A percentile compares a stretch with the other conserved stretches of the same genome.
These are phyloP conservation scores for Taiwanofungus camphoratus DNA, from an alignment of 1,284 basidiomycete species.

Conservation along the genomic window DNA sequence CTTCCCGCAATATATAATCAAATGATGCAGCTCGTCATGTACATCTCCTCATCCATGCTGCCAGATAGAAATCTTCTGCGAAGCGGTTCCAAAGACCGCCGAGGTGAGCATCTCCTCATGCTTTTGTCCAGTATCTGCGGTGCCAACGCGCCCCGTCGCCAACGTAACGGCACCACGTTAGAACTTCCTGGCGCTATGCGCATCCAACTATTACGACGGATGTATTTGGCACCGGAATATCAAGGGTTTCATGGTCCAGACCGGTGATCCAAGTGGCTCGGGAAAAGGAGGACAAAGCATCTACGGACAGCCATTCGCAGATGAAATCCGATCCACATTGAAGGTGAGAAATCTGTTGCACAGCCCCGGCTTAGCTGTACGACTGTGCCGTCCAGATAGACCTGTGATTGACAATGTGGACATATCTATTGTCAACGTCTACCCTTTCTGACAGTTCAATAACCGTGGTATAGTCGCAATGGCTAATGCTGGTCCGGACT, in stretches of 20 bases:
- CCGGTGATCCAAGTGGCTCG: conserved; percentile 79
- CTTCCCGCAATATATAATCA: conserved; percentile 4
- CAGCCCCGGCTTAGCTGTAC: not conserved
- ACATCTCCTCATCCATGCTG: conserved; percentile 1
- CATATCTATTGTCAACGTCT: too few species aligned
- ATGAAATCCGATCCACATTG: conserved; percentile 88
- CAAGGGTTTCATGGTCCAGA: conserved; percentile 94
- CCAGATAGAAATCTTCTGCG: conserved; percentile 96
- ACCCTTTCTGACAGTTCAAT: conserved; percentile 66
- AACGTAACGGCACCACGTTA: conserved; percentile 28
- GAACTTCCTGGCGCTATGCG: conserved; percentile 95
- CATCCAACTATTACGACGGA: conserved; percentile 82
- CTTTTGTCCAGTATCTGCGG: conserved; percentile 4
- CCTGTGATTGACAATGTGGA: too few species aligned
- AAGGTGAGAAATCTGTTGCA: conserved; percentile 52
- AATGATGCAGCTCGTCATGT: not conserved
- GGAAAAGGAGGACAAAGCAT: conserved; percentile 84
- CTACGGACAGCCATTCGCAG: conserved; percentile 83
- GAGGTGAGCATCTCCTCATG: conserved; percentile 51
- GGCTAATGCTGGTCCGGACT: conserved; percentile 92
- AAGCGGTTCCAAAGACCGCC: conserved; percentile 89
- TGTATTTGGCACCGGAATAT: conserved; percentile 93
- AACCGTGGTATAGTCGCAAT: conserved; percentile 91
- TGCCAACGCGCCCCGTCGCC: conserved; percentile 3
- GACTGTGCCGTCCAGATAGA: too few species aligned